Conservation (phyloP, 2,329 filamentous ascomycete genomes). For the Byssothecium circinans region DNA sequence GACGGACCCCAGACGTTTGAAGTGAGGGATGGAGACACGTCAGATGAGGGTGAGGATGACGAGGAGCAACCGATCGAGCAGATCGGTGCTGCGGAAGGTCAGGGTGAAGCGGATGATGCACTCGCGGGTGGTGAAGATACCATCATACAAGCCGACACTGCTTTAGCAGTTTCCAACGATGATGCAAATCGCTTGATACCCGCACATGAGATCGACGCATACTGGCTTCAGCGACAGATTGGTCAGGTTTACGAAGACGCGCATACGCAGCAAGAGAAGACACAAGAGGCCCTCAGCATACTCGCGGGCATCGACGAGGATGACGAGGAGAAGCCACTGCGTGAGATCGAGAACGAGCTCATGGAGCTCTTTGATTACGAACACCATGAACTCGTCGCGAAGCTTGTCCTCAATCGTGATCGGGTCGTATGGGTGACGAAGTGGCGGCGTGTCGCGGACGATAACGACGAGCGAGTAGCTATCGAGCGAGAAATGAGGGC, state of each 20-base stretch:
- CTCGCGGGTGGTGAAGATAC: constrained; percentile 70
- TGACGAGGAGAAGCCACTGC: constrained; percentile 79
- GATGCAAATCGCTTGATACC: constrained; percentile 64
- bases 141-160: constrained; percentile 72
- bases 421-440: constrained; percentile 95
- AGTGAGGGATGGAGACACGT: constrained; percentile 77
- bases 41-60: constrained; percentile 69
- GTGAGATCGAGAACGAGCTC: constrained; percentile 95
- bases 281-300: constrained; percentile 78
- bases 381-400: constrained; percentile 87
- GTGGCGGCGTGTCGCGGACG: constrained; percentile 79
- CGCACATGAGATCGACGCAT: constrained; percentile 91
- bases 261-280: constrained; percentile 91
- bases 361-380: constrained; percentile 99
- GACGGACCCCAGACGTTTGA: constrained; percentile 77
- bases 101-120: constrained; percentile 51
- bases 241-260: constrained; percentile 86
- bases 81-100: constrained; percentile 54
- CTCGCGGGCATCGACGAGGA: constrained; percentile 75
- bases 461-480: constrained; percentile 69
- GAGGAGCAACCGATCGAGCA: constrained; percentile 63
- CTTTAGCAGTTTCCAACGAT: constrained; percentile 42
- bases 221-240: constrained; percentile 94
- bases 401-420: constrained; percentile 87
- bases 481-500: constrained; percentile 91